Evolutionary conservation across 148 eudicot species (phyloP).

Genomic region (Amaranthus hypochondriacus): DNA sequence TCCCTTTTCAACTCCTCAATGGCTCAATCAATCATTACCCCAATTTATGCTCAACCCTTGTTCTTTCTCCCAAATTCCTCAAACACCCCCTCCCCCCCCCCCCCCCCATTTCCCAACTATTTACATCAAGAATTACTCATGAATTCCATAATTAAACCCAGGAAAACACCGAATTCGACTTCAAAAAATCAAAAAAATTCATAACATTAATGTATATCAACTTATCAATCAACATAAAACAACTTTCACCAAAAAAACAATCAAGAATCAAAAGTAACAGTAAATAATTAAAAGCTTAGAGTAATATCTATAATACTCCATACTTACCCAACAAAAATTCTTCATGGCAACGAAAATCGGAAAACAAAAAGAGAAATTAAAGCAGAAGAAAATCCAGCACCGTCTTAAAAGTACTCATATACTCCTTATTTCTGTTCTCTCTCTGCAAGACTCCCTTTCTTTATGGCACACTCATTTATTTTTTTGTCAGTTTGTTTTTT

Average conservation of each 20-base stretch:
- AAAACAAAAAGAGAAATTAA: neutral
- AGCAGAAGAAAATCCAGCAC: neutral
- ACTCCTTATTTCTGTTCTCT: neutral
- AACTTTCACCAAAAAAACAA: neutral
- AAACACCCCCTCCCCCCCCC: neutral
- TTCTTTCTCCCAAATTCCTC: constrained; percentile 8
- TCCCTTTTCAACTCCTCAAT: neutral
- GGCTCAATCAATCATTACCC: neutral
- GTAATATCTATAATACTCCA: neutral
- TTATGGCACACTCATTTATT: constrained; percentile 29
- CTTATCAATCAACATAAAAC: neutral
- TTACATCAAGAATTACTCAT: neutral
- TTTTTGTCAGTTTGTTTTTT: constrained; percentile 25
- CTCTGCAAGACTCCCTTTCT: constrained; percentile 18
- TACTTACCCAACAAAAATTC: constrained; percentile 1
- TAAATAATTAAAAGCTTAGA: neutral
- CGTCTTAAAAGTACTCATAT: neutral
- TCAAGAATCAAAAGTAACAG: neutral
- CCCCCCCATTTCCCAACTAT: neutral
- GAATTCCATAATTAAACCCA: neutral
- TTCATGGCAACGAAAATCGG: neutral
- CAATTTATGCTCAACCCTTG: neutral
- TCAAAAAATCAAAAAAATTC: neutral
- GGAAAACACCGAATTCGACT: neutral
- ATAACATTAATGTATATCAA: neutral